Conservation (phyloP, 2,329 filamentous ascomycete genomes). For the Phoma sp. region DNA sequence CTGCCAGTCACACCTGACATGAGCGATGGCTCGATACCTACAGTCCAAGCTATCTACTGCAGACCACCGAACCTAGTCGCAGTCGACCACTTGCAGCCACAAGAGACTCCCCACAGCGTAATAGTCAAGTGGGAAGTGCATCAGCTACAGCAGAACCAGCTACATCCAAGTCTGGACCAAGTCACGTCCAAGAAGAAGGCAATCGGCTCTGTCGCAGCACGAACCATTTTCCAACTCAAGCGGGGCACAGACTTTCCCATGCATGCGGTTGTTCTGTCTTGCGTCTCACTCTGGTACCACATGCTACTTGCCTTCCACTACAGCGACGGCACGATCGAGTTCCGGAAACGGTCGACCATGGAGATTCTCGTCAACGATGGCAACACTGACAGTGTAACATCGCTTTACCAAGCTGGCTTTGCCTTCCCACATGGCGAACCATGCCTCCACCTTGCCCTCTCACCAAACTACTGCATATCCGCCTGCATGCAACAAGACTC, state of each 20-base stretch:
- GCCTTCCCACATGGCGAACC: conserved; percentile 70
- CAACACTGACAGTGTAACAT: conserved; percentile 71
- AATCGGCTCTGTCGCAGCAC: conserved; percentile 43
- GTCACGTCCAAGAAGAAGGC: conserved; percentile 71
- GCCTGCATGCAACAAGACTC: conserved; percentile 55
- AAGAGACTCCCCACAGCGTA: conserved; percentile 73
- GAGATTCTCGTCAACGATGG: conserved; percentile 69
- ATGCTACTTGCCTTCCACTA: conserved; percentile 76
- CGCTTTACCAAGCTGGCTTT: conserved; percentile 80
- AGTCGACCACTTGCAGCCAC: conserved; percentile 60
- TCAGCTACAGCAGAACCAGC: conserved; percentile 65
- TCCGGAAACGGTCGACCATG: conserved; percentile 79
- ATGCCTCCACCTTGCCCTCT: conserved; percentile 57
- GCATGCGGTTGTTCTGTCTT: conserved; percentile 73
- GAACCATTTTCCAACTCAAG: conserved; percentile 50
- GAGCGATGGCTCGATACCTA: conserved; percentile 65
- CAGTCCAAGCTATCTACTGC: conserved; percentile 77
- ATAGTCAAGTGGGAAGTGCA: conserved; percentile 83
- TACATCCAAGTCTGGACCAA: conserved; percentile 81
- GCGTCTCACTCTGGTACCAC: conserved; percentile 73
- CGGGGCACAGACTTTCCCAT: conserved; percentile 72
- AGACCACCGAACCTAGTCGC: conserved; percentile 54
- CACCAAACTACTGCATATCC: conserved; percentile 57
- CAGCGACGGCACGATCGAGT: conserved; percentile 82
- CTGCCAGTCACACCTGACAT: conserved; percentile 71